These are phyloP conservation scores for Pinguiococcus pyrenoidosus DNA, from an alignment of 108 stramenopile species.

Conservation along the genomic window DNA sequence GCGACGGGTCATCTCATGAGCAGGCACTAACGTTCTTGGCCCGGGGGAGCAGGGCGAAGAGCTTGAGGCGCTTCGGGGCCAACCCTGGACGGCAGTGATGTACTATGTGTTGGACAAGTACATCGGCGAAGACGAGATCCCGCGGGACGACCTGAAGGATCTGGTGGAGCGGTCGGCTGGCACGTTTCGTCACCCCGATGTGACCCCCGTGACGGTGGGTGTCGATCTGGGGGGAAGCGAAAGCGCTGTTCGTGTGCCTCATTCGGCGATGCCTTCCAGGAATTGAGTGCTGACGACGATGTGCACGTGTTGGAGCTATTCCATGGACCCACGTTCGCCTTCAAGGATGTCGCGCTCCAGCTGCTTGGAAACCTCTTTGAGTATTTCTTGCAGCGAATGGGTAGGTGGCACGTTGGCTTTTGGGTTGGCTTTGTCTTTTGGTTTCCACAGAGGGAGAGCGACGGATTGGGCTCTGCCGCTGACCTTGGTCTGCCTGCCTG, in stretches of 20 bases:
- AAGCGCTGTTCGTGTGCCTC: neutral
- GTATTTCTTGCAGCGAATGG: constrained; percentile 65
- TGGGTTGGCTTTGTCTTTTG: no score
- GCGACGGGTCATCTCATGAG: no score
- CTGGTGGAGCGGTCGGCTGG: constrained; percentile 70
- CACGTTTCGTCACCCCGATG: constrained; percentile 72
- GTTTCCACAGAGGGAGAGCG: no score
- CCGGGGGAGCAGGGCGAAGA: no score
- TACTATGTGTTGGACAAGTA: constrained; percentile 33
- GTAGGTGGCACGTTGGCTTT: no score
- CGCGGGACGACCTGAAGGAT: constrained; percentile 54
- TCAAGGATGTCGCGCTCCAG: constrained; percentile 98
- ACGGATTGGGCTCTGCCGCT: no score
- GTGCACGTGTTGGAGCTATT: constrained; percentile 66
- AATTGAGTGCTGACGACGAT: neutral
- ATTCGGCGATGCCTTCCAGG: neutral
- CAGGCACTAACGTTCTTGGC: no score
- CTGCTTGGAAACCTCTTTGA: constrained; percentile 96
- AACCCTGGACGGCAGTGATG: no score
- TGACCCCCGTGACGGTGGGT: constrained; percentile 65
- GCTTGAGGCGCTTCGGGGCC: no score
- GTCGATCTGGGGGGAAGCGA: constrained; percentile 11
- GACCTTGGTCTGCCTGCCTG: no score
- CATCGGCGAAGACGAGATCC: constrained; percentile 77
- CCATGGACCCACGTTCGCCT: constrained; percentile 96